These are phyloP conservation scores for Dissophora globulifera DNA, from an alignment of 192 early-diverging fungal genomes.

Conservation along the genomic window DNA sequence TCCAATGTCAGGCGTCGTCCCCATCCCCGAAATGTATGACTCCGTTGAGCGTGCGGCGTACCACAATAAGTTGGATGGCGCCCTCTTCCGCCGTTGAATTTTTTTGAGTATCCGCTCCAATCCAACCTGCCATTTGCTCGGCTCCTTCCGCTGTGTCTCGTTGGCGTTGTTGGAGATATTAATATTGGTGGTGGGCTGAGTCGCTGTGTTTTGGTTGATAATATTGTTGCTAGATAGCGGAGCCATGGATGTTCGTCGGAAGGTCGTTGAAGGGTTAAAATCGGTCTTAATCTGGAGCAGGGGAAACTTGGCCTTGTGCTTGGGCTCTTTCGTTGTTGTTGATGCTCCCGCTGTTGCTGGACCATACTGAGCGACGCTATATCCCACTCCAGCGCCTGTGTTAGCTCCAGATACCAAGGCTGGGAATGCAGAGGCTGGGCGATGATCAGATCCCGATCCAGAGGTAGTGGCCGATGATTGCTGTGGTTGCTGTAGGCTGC, in stretches of 20 bases:
- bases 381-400: background rate
- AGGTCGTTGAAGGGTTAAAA: conserved; percentile 2
- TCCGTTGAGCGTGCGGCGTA: conserved; percentile 36
- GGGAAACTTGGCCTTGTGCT: conserved; percentile 23
- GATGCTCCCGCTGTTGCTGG: too few relatives aligned
- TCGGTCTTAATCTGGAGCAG: conserved; percentile 44
- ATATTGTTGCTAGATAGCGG: too few relatives aligned
- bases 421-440: conserved; percentile 4
- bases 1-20: conserved; percentile 12
- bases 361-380: too few relatives aligned
- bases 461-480: background rate
- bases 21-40: conserved; percentile 21
- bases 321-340: background rate
- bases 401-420: conserved; percentile 1
- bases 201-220: too few relatives aligned
- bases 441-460: conserved; percentile 4
- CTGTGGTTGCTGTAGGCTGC: background rate
- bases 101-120: conserved; percentile 48
- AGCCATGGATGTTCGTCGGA: conserved; percentile 3
- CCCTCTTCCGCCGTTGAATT: conserved; percentile 39
- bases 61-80: conserved; percentile 45
- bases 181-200: background rate
- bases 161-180: background rate
- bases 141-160: conserved; percentile 8
- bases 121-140: conserved; percentile 36